Evolutionary conservation across 2,329 filamentous ascomycete genomes (phyloP).

Genomic region (Cladosporium halotolerans): DNA sequence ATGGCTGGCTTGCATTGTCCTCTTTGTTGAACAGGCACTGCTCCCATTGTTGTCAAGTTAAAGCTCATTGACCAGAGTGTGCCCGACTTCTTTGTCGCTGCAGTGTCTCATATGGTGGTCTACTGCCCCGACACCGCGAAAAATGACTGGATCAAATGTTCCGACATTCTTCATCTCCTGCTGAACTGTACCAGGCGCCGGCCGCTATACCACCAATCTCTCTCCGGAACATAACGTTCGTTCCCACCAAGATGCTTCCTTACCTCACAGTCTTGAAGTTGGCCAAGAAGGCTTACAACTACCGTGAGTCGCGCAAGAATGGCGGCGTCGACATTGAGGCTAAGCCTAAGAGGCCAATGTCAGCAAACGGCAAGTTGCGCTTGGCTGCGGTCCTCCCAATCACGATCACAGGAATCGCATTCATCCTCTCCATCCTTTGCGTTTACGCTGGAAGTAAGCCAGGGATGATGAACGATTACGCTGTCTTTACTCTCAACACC

Average conservation of each 20-base stretch:
- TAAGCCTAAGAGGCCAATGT: slow-evolving; percentile 6
- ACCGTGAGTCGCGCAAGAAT: slow-evolving; percentile 6
- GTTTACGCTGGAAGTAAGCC: slow-evolving; percentile 55
- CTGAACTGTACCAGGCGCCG: background rate
- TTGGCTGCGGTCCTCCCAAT: slow-evolving; percentile 17
- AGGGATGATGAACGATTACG: slow-evolving; percentile 50
- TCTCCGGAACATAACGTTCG: background rate
- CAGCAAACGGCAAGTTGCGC: background rate
- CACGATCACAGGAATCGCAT: slow-evolving; percentile 45
- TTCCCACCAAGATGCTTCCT: slow-evolving; percentile 2
- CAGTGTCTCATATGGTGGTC: background rate
- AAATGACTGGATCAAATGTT: background rate
- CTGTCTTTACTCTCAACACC: slow-evolving; percentile 55
- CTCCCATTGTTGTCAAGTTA: no score
- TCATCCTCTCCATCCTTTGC: slow-evolving; percentile 54
- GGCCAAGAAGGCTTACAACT: slow-evolving; percentile 5
- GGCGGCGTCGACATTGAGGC: background rate
- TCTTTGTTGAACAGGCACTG: background rate
- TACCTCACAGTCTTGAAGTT: background rate
- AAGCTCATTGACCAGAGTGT: no score
- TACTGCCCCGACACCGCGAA: background rate
- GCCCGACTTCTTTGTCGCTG: background rate
- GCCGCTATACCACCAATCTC: slow-evolving; percentile 1
- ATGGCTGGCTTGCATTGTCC: background rate
- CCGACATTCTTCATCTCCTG: background rate